phyloP scores from a whole-genome alignment of 2,329 filamentous ascomycete species.

The Pseudogymnoascus sp. region DNA sequence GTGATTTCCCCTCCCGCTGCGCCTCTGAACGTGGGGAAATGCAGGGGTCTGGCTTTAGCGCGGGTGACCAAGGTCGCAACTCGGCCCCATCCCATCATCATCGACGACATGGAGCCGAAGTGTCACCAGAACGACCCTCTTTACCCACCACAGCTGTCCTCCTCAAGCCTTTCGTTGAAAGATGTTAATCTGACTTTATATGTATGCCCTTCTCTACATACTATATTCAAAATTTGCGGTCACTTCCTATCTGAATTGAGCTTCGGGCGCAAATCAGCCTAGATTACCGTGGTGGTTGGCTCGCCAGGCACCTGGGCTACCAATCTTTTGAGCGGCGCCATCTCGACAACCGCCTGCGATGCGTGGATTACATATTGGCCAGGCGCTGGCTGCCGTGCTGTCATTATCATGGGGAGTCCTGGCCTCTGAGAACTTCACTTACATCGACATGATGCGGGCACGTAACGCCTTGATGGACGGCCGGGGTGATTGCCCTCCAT shows the following conservation, averaged over 20 bases:
- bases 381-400: conserved; percentile 27
- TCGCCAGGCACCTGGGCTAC: not conserved
- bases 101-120: conserved; percentile 4
- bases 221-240: not conserved
- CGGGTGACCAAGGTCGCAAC: not conserved
- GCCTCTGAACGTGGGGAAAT: not conserved
- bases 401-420: conserved; percentile 35
- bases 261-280: conserved; percentile 5
- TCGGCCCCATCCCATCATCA: conserved; percentile 3
- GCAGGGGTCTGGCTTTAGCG: not conserved
- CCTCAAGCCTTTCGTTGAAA: not conserved
- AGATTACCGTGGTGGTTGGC: not conserved
- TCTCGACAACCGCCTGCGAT: conserved; percentile 5
- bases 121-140: not conserved
- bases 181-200: not conserved
- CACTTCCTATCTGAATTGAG: not conserved
- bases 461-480: conserved; percentile 66
- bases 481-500: conserved; percentile 72
- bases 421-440: conserved; percentile 50
- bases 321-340: not conserved
- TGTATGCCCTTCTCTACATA: not conserved
- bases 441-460: conserved; percentile 52
- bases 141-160: not conserved
- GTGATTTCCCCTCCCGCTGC: not conserved
- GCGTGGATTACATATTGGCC: conserved; percentile 3